A percentile compares a stretch with the other conserved stretches of the same genome.
Evolutionary conservation across 2,329 filamentous ascomycete species (phyloP).

Genomic region (Colletotrichum orchidophilum): DNA sequence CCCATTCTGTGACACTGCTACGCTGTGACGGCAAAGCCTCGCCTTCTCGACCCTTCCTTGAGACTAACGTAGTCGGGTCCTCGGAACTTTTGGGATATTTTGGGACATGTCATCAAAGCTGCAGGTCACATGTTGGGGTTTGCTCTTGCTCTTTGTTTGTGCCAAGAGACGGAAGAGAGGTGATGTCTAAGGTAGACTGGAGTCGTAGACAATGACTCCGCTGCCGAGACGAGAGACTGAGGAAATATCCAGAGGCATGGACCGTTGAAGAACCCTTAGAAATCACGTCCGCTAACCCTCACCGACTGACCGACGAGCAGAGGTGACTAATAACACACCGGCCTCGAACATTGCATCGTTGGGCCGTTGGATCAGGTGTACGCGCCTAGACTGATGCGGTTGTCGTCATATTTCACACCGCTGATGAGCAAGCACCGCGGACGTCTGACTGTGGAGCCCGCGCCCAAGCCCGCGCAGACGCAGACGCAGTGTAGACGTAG

Average conservation of each 20-base stretch:
- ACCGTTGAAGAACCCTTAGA: neutral
- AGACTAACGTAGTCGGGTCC: neutral
- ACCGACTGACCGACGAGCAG: neutral
- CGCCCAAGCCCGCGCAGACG: neutral
- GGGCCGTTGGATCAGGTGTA: neutral
- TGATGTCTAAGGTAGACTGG: neutral
- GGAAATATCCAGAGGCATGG: neutral
- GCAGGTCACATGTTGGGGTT: neutral
- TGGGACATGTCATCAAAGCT: conserved; percentile 20
- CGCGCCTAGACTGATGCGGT: neutral
- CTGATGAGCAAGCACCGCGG: conserved; percentile 25
- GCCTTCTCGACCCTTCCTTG: conserved; percentile 18
- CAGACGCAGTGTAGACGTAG: neutral
- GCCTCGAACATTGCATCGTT: neutral
- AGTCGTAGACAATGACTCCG: neutral
- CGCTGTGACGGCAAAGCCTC: conserved; percentile 27
- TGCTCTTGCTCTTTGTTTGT: neutral
- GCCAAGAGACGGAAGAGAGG: neutral
- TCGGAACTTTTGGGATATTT: conserved; percentile 15
- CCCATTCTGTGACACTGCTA: conserved; percentile 29
- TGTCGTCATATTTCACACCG: conserved; percentile 33
- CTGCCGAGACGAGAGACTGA: neutral
- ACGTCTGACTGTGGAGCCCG: neutral
- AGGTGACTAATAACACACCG: neutral
- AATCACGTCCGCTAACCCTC: neutral